phyloP scores from a whole-genome alignment of 108 stramenopile species.

The Chaetoceros muelleri region DNA sequence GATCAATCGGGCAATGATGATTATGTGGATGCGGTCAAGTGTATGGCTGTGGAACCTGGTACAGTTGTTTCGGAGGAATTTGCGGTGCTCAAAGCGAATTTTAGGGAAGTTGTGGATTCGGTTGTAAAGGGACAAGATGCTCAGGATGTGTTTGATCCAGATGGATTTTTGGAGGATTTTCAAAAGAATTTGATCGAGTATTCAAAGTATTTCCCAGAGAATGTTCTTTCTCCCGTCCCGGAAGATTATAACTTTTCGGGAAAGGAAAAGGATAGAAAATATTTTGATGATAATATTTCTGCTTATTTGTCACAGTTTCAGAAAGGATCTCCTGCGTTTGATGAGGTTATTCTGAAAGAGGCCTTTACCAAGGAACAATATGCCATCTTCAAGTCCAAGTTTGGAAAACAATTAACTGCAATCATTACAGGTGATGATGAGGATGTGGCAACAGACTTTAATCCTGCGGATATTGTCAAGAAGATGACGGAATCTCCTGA shows the following conservation, averaged over 20 bases:
- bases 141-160: slow-evolving; percentile 7
- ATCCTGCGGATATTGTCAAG: slow-evolving; percentile 54
- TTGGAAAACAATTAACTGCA: slow-evolving; percentile 63
- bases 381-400: slow-evolving; percentile 65
- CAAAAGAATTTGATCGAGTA: slow-evolving; percentile 60
- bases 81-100: slow-evolving; percentile 64
- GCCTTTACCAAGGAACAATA: slow-evolving; percentile 68
- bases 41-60: slow-evolving; percentile 64
- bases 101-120: slow-evolving; percentile 50
- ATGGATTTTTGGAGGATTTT: slow-evolving; percentile 55
- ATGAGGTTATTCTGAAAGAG: slow-evolving; percentile 44
- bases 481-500: slow-evolving; percentile 41
- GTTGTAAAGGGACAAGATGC: slow-evolving; percentile 49
- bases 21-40: slow-evolving; percentile 65
- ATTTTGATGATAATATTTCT: slow-evolving; percentile 60
- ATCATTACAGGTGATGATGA: slow-evolving; percentile 62
- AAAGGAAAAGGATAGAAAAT: slow-evolving; percentile 75
- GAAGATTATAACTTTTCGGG: slow-evolving; percentile 56
- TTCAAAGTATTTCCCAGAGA: slow-evolving; percentile 48
- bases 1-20: slow-evolving; percentile 66
- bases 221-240: slow-evolving; percentile 61
- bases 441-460: slow-evolving; percentile 43
- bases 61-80: slow-evolving; percentile 70
- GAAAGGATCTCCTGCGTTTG: slow-evolving; percentile 55
- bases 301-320: slow-evolving; percentile 70